Base-by-base conservation (phyloP, 1,284 basidiomycete genomes). In the Tranzscheliella williamsii region DNA sequence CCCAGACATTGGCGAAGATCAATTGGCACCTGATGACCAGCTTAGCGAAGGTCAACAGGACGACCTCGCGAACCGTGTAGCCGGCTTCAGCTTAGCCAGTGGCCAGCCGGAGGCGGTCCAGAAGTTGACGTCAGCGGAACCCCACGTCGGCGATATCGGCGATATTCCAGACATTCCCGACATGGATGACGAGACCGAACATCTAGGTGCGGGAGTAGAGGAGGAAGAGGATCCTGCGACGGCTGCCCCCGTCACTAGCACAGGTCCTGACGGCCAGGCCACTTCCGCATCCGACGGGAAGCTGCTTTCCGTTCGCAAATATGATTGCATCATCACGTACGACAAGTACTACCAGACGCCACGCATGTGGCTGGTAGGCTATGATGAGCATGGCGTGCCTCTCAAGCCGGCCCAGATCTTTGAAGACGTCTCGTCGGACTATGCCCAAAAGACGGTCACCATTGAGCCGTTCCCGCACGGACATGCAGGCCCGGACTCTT, bases 281-380 rank as follows among this genome's bases (percentile, higher is more conserved):
- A 51, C 49, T 4, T 29, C 43, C 27, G 2, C 39, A 33, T n/a
- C 9, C 16, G 4, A 47, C 4, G 12, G 24, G 15, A 96, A 96
- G 72, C 81, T 98, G 20, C 82, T 97, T 32, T 90, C 91, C 82
- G 91, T 98, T 34, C 85, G 94, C 72, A 98, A 93, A 18, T 99
- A 99, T 82, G 95, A 99, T 80, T 95, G 96, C 76, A 90, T 96
- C 86, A 98, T 99, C 81, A 92, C 90, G 29, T 98, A 98, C 81
- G 94, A 98, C 84, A 98, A 98, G 41, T 76, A 75, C 64, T 65
- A 72, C 33, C 65, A 73, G 41, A 72, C 70, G 2, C 72, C 73
- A 4, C 62, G 72, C 12, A 72, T 77, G 67, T 76, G 75, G 76
- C 56, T 70, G 17, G 65, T 76, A 3, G 74, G 74, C 40, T 76